Evolutionary conservation across 2,329 filamentous ascomycete genomes (phyloP).

Genomic region (Penicillium crustosum): DNA sequence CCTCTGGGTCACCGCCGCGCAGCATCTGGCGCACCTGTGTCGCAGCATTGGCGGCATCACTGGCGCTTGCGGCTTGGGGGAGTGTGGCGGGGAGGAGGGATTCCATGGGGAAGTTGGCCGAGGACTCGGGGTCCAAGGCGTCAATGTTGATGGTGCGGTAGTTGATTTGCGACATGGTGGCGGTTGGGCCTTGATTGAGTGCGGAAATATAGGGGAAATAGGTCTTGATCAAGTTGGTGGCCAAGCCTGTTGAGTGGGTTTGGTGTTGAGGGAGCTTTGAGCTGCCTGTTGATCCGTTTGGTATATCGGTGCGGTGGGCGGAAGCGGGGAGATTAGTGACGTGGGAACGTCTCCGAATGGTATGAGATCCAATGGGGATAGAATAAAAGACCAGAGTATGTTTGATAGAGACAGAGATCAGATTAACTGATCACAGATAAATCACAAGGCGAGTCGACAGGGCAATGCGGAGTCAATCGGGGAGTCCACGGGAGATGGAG

Average conservation of each 20-base stretch:
- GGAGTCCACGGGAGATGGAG: slow-evolving; percentile 4
- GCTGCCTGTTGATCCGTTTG: slow-evolving; percentile 1
- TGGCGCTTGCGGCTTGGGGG: slow-evolving; percentile 67
- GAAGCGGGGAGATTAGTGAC: slow-evolving; percentile 20
- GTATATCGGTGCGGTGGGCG: slow-evolving; percentile 16
- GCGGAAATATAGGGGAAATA: background rate
- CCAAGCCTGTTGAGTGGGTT: background rate
- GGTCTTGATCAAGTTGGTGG: background rate
- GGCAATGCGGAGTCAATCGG: slow-evolving; percentile 6
- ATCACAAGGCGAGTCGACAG: background rate
- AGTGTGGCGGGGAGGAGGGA: slow-evolving; percentile 74
- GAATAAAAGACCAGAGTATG: background rate
- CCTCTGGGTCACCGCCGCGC: slow-evolving; percentile 81
- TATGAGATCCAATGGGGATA: slow-evolving; percentile 1
- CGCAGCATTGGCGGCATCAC: slow-evolving; percentile 74
- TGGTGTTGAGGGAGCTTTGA: background rate
- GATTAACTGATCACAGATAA: slow-evolving; percentile 25
- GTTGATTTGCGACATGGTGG: slow-evolving; percentile 53
- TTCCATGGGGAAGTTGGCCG: slow-evolving; percentile 84
- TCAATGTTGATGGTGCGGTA: slow-evolving; percentile 94
- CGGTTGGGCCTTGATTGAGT: slow-evolving; percentile 7
- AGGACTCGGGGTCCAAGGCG: slow-evolving; percentile 83
- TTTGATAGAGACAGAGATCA: background rate
- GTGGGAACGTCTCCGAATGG: slow-evolving; percentile 1
- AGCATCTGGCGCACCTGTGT: slow-evolving; percentile 84